A percentile compares a stretch with the other conserved stretches of the same genome.
Conservation (phyloP, 2,329 filamentous ascomycete genomes). For the Phialemonium atrogriseum region DNA sequence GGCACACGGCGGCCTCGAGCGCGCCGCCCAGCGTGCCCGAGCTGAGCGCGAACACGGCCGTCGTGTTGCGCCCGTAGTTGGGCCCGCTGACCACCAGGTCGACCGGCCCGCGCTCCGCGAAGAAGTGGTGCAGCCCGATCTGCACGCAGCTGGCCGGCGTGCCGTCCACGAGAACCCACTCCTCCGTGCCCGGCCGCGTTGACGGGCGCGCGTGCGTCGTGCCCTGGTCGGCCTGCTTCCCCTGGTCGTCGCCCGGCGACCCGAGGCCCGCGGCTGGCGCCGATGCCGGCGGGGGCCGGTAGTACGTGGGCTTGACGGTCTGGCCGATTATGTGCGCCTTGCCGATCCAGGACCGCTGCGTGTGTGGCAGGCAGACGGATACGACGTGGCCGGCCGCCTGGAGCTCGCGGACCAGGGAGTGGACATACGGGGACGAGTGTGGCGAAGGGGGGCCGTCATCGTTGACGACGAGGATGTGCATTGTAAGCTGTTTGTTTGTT, state of each 20-base stretch:
- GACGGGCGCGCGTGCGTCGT: conserved; percentile 53
- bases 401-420: conserved; percentile 62
- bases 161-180: conserved; percentile 76
- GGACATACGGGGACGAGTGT: conserved; percentile 72
- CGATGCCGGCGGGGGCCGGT: conserved; percentile 45
- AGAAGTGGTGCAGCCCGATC: conserved; percentile 75
- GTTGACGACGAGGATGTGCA: conserved; percentile 64
- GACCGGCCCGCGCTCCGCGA: conserved; percentile 60
- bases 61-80: conserved; percentile 78
- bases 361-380: conserved; percentile 83
- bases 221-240: too few relatives aligned
- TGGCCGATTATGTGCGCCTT: conserved; percentile 96
- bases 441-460: conserved; percentile 75
- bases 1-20: conserved; percentile 67
- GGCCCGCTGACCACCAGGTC: conserved; percentile 74
- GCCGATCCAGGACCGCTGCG: conserved; percentile 94
- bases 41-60: conserved; percentile 68
- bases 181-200: conserved; percentile 45
- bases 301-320: conserved; percentile 77
- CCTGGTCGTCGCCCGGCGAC: conserved; percentile 28
- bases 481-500: conserved; percentile 19
- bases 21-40: conserved; percentile 72
- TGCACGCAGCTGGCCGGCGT: conserved; percentile 76
- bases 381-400: conserved; percentile 74
- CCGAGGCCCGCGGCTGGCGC: conserved; percentile 25